Percentiles rank a stretch among this genome's conserved stretches.
phyloP scores from a whole-genome alignment of 176 grass and related monocot genomes.

The Pharus latifolius region DNA sequence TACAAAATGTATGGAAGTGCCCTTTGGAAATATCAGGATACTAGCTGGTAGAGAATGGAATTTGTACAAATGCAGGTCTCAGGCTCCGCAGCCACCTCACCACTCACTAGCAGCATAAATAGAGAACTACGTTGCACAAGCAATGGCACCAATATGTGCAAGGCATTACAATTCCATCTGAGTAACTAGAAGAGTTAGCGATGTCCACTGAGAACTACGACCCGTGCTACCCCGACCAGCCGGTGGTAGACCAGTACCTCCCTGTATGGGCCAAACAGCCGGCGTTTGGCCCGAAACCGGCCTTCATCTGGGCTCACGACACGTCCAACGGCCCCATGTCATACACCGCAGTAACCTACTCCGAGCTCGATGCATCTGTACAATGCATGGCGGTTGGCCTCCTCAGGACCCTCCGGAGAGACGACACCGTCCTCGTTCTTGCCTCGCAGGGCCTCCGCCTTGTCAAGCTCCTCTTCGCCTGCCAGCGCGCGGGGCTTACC shows the following conservation, averaged over 20 bases:
- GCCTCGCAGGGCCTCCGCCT: slow-evolving; percentile 38
- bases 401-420: slow-evolving; percentile 14
- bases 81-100: no score
- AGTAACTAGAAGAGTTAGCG: not conserved
- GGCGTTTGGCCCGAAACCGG: slow-evolving; percentile 26
- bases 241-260: slow-evolving; percentile 41
- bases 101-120: no score
- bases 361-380: slow-evolving; percentile 25
- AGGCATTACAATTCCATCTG: no score
- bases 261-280: slow-evolving; percentile 43
- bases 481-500: slow-evolving; percentile 44
- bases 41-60: no score
- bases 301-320: slow-evolving; percentile 40
- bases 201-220: slow-evolving; percentile 66
- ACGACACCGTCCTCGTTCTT: slow-evolving; percentile 44
- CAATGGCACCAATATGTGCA: no score
- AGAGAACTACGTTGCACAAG: no score
- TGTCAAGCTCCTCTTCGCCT: slow-evolving; percentile 49
- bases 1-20: no score
- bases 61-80: no score
- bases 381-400: slow-evolving; percentile 31
- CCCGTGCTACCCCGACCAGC: slow-evolving; percentile 65
- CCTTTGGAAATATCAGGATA: no score
- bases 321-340: not conserved
- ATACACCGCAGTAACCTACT: slow-evolving; percentile 24